Conservation (phyloP, 2,329 filamentous ascomycete genomes). For the Rutstroemia sp. region DNA sequence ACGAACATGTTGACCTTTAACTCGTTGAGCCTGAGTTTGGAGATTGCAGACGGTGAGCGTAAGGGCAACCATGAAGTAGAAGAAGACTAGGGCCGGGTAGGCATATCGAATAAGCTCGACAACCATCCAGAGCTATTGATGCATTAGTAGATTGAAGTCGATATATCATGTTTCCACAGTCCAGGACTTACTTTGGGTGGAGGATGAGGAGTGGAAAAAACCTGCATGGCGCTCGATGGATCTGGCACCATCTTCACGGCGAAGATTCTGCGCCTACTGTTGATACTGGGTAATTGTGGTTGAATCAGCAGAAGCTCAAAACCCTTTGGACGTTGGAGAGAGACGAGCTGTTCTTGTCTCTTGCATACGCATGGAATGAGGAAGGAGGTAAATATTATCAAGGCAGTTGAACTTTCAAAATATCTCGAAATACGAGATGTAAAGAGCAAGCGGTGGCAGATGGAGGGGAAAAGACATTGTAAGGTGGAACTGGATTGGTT, state of each 20-base stretch:
- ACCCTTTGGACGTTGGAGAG: not conserved
- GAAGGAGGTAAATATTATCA: too few relatives aligned
- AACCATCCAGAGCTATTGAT: constrained; percentile 13
- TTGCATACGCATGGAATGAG: too few relatives aligned
- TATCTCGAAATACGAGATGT: too few relatives aligned
- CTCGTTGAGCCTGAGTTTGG: constrained; percentile 37
- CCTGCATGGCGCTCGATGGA: not conserved
- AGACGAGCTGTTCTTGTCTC: too few relatives aligned
- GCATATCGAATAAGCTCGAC: constrained; percentile 43
- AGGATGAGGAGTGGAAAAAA: not conserved
- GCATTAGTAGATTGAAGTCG: not conserved
- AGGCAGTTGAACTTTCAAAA: too few relatives aligned
- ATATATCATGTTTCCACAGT: not conserved
- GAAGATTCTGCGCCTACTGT: not conserved
- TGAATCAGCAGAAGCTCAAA: not conserved
- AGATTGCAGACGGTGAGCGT: constrained; percentile 46
- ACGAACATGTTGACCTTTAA: constrained; percentile 33
- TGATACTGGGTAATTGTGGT: not conserved
- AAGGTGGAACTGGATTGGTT: too few relatives aligned
- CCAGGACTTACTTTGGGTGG: not conserved
- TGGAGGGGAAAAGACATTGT: too few relatives aligned
- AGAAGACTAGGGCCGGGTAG: constrained; percentile 49
- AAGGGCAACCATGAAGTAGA: constrained; percentile 48
- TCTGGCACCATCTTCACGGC: not conserved
- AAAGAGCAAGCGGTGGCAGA: too few relatives aligned